Evolutionary conservation across 805 yeast species (phyloP).

Genomic region (Kockiozyma suomiensis): DNA sequence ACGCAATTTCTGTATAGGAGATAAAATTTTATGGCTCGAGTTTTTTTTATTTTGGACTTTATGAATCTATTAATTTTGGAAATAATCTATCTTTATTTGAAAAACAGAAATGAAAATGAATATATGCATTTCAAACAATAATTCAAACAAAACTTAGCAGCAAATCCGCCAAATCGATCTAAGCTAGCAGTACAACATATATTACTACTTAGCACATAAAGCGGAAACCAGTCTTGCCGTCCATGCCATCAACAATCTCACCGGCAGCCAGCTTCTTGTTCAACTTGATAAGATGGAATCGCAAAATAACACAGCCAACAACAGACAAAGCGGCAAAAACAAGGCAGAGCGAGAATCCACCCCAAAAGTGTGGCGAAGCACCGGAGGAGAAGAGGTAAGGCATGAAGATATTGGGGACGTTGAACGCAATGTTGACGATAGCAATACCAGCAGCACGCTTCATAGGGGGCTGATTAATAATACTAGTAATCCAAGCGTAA

Average conservation of each 20-base stretch:
- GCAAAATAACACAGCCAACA: background rate
- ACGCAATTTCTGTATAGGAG: background rate
- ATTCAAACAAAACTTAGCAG: too few relatives aligned
- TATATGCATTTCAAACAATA: too few relatives aligned
- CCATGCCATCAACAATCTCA: constrained; percentile 20
- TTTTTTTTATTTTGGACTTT: background rate
- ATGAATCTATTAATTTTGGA: background rate
- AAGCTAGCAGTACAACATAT: too few relatives aligned
- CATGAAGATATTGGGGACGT: constrained; percentile 37
- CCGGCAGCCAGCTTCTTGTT: constrained; percentile 16
- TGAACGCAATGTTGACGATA: constrained; percentile 49
- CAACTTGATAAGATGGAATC: background rate
- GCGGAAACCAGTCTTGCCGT: constrained; percentile 22
- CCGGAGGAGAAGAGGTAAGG: constrained; percentile 36
- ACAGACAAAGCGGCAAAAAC: constrained; percentile 25
- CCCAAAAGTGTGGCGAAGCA: constrained; percentile 38
- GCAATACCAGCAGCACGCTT: constrained; percentile 49
- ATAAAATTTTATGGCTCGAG: too few relatives aligned
- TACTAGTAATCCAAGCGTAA: constrained; percentile 58
- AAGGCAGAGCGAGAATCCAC: constrained; percentile 38
- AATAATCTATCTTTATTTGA: too few relatives aligned
- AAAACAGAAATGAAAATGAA: background rate
- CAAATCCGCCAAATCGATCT: too few relatives aligned
- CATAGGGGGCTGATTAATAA: constrained; percentile 60
- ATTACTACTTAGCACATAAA: constrained; percentile 13